Evolutionary conservation across 2,329 filamentous ascomycete species (phyloP), one percentile per base, ranked within the genome.

Genomic region (Hawksworthiomyces lignivorus): DNA sequence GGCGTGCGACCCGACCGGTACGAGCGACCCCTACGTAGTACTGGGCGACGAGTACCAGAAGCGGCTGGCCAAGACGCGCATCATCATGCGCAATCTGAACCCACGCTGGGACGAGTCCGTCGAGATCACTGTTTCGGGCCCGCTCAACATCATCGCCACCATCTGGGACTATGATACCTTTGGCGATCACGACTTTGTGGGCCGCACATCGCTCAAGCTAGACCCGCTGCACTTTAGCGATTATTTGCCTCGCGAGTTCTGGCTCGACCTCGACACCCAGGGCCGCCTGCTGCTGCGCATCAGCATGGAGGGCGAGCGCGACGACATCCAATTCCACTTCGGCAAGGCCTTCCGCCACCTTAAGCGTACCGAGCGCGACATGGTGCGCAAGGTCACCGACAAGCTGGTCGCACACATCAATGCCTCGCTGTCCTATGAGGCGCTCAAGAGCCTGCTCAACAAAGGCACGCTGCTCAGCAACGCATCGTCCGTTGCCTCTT

Each of bases 111-210:
- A 98, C 54, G 92, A 97, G 66, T 87, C 88, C 1, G 84, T 97
- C 36, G 92, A 98, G 57, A 94, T 98, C 50, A 92, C 88, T 17
- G 94, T 94, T 1, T 83, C 85, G 49, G 87, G 89, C 0, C 80
- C 92, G 10, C 74, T 98, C 44, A 96, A 97, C 54, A 80, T 98
- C 51, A 94, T 97, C 56, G 89, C 90, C 24, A 98, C 92, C 1
- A 84, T 97, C 31, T 98, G 92, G 92, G 92, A 98, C 63, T 94
- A 92, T 73, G 92, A 98, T 65, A 88, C 87, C 12, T 82, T 98
- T 54, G 92, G 92, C 41, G 92, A 97, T 57, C 92, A 98, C 58
- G 92, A 98, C 57, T 97, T 94, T 59, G 87, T 97, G 27, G 92
- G 92, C 20, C 80, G 92, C 48, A 97, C 92, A n/a, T 94, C 88